Evolutionary conservation across 495 filamentous ascomycete genomes (phyloP).

Genomic region (Podospora didyma): DNA sequence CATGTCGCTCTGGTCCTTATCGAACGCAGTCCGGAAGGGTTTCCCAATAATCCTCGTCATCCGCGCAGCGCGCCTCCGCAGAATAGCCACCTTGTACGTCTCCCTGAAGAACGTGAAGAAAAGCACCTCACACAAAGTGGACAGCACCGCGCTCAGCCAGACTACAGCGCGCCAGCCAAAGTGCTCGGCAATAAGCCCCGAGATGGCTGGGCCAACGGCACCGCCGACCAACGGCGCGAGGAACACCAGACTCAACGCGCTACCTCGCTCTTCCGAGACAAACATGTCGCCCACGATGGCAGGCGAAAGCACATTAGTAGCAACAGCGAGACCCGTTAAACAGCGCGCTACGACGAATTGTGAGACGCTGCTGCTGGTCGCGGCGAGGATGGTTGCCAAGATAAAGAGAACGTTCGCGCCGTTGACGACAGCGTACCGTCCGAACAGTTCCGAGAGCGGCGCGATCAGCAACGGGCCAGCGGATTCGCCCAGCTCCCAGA

Average conservation of each 20-base stretch:
- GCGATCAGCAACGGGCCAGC: slow-evolving; percentile 57
- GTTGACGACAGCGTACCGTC: slow-evolving; percentile 52
- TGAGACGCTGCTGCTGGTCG: slow-evolving; percentile 33
- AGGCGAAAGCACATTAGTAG: slow-evolving; percentile 53
- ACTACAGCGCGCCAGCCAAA: slow-evolving; percentile 55
- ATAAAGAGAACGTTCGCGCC: slow-evolving; percentile 50
- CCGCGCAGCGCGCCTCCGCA: slow-evolving; percentile 37
- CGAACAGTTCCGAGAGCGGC: slow-evolving; percentile 53
- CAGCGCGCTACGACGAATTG: slow-evolving; percentile 46
- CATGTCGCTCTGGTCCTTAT: slow-evolving; percentile 36
- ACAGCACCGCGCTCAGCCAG: slow-evolving; percentile 49
- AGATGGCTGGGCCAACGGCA: slow-evolving; percentile 57
- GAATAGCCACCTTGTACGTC: slow-evolving; percentile 48
- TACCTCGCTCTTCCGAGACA: slow-evolving; percentile 43
- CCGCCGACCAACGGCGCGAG: slow-evolving; percentile 46
- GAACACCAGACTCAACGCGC: slow-evolving; percentile 46
- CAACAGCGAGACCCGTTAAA: slow-evolving; percentile 49
- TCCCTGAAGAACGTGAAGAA: slow-evolving; percentile 45
- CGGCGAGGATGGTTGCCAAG: slow-evolving; percentile 38
- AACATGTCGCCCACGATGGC: slow-evolving; percentile 60
- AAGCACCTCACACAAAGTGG: slow-evolving; percentile 41
- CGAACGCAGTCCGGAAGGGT: slow-evolving; percentile 13
- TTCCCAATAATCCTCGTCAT: slow-evolving; percentile 29
- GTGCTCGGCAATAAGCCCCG: slow-evolving; percentile 55
- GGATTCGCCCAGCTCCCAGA: slow-evolving; percentile 55